Conservation (phyloP, 371 early-diverging fungal species). For the Mucor irregularis region DNA sequence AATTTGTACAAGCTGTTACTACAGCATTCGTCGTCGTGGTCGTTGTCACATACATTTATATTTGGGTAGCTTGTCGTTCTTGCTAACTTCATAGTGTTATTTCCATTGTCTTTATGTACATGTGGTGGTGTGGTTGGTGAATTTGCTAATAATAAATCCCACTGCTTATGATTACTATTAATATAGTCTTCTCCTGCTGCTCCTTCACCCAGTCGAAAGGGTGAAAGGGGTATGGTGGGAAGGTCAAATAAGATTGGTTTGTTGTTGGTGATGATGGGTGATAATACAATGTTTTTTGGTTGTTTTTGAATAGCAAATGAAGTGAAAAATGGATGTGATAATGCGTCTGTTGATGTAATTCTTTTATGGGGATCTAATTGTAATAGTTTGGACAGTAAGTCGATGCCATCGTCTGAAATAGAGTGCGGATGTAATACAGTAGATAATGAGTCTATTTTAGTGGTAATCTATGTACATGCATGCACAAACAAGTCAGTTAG, state of each 20-base stretch:
- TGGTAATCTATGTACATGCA: neutral
- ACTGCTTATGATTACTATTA: conserved; percentile 10
- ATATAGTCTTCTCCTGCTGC: too few species aligned
- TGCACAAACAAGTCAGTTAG: too few species aligned
- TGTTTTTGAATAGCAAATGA: conserved; percentile 18
- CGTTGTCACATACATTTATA: too few species aligned
- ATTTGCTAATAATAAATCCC: conserved; percentile 2
- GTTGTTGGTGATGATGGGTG: neutral
- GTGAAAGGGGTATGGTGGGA: conserved; percentile 30
- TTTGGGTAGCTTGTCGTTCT: conserved; percentile 3
- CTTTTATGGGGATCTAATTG: conserved; percentile 81
- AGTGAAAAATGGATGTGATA: conserved; percentile 66
- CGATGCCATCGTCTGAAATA: conserved; percentile 8
- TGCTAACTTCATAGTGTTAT: too few species aligned
- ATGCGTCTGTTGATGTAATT: conserved; percentile 72
- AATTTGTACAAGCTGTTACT: too few species aligned
- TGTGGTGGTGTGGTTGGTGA: too few species aligned
- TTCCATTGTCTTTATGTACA: too few species aligned
- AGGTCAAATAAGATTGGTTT: conserved; percentile 13
- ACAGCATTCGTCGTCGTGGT: too few species aligned
- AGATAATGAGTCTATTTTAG: neutral
- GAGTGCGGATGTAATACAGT: neutral
- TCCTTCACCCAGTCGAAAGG: conserved; percentile 13
- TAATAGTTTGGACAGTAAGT: conserved; percentile 55
- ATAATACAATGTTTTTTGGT: conserved; percentile 10